These are phyloP conservation scores for Fonsecaea multimorphosa DNA, from an alignment of 2,329 filamentous ascomycete genomes.

Conservation along the genomic window DNA sequence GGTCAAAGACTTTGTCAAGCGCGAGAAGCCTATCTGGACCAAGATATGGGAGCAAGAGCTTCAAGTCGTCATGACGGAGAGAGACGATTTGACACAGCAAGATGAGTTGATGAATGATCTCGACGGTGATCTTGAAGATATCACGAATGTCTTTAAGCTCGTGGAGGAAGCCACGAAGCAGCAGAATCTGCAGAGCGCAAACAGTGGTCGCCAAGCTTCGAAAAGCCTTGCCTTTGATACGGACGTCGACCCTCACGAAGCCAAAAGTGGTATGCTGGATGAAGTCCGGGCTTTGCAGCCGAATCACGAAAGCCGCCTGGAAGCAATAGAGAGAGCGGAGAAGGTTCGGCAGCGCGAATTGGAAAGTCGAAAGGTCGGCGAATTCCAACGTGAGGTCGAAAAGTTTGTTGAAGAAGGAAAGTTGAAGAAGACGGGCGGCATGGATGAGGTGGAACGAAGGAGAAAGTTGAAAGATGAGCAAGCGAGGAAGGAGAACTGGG, in stretches of 20 bases:
- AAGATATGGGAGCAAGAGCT: slow-evolving; percentile 99
- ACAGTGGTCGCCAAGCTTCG: slow-evolving; percentile 44
- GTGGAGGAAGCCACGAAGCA: slow-evolving; percentile 99
- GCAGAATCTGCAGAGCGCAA: slow-evolving; percentile 74
- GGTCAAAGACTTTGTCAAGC: slow-evolving; percentile 88
- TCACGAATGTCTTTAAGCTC: slow-evolving; percentile 87
- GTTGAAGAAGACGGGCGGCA: slow-evolving; percentile 92
- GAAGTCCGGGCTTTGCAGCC: slow-evolving; percentile 93
- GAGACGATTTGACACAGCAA: slow-evolving; percentile 92
- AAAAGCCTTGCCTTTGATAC: slow-evolving; percentile 58
- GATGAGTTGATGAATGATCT: slow-evolving; percentile 93
- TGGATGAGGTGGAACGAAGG: slow-evolving; percentile 89
- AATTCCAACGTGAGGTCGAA: slow-evolving; percentile 83
- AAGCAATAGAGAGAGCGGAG: slow-evolving; percentile 97
- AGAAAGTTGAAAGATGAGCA: slow-evolving; percentile 85
- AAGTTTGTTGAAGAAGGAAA: slow-evolving; percentile 87
- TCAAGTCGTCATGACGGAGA: slow-evolving; percentile 92
- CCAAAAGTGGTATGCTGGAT: slow-evolving; percentile 88
- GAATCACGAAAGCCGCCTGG: slow-evolving; percentile 89
- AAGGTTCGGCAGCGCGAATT: slow-evolving; percentile 89
- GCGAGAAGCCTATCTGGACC: slow-evolving; percentile 95
- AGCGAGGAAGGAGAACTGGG: slow-evolving; percentile 76
- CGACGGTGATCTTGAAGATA: slow-evolving; percentile 93
- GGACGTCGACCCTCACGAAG: slow-evolving; percentile 72
- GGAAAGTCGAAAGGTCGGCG: slow-evolving; percentile 72